phyloP scores from a whole-genome alignment of 2,329 filamentous ascomycete species.

The Colletotrichum costaricense region DNA sequence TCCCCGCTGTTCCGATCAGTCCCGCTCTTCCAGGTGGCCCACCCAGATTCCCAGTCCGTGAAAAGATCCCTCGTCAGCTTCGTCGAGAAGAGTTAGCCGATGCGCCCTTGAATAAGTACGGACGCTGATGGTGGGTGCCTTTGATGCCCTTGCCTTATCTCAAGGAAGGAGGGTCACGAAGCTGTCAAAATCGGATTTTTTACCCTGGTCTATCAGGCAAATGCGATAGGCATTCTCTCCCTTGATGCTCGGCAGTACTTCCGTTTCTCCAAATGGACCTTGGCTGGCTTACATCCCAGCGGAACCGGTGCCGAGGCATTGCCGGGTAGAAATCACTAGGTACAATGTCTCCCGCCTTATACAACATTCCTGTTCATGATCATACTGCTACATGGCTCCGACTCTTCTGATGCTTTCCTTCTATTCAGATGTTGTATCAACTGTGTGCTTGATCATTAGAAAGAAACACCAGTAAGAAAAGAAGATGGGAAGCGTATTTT shows the following conservation, averaged over 20 bases:
- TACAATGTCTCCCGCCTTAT: neutral
- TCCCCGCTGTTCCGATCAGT: conserved; percentile 21
- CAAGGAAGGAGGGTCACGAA: neutral
- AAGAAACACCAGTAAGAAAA: neutral
- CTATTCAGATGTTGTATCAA: neutral
- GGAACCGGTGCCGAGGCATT: neutral
- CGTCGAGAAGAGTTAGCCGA: neutral
- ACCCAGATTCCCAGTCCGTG: neutral
- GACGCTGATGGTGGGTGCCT: neutral
- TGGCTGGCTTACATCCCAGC: neutral
- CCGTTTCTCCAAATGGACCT: neutral
- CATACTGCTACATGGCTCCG: neutral
- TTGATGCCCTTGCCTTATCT: neutral
- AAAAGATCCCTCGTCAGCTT: too few species aligned
- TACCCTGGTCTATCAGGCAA: neutral
- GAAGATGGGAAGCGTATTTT: neutral
- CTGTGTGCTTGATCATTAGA: neutral
- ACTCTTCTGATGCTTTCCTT: too few species aligned
- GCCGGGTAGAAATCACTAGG: neutral
- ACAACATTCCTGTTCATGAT: neutral
- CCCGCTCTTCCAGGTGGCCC: neutral
- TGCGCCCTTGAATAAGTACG: neutral
- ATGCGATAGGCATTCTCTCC: neutral
- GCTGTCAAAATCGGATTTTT: neutral
- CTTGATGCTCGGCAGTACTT: neutral